Conservation (phyloP, 2,329 filamentous ascomycete species). For the Cadophora sp. region DNA sequence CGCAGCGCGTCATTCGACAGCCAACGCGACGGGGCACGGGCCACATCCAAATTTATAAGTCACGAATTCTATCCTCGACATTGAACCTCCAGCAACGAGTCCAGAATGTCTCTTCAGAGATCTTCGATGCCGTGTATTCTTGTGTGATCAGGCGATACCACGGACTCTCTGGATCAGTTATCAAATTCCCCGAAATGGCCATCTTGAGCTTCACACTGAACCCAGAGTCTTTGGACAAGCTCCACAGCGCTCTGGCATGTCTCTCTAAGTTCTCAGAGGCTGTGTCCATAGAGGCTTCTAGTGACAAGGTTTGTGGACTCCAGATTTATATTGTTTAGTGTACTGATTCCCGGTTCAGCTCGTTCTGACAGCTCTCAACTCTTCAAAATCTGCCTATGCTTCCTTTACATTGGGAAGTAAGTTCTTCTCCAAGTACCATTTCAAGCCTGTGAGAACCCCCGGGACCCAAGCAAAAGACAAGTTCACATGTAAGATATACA, state of each 20-base stretch:
- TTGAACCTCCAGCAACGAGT: background rate
- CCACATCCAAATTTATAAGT: slow-evolving; percentile 14
- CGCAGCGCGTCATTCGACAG: slow-evolving; percentile 20
- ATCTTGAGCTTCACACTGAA: slow-evolving; percentile 76
- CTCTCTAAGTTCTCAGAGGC: slow-evolving; percentile 82
- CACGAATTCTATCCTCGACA: background rate
- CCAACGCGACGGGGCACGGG: slow-evolving; percentile 19
- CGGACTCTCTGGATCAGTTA: background rate
- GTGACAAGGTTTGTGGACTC: slow-evolving; percentile 40
- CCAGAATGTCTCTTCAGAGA: background rate
- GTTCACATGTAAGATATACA: slow-evolving; percentile 79
- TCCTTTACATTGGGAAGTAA: slow-evolving; percentile 70
- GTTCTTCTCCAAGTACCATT: slow-evolving; percentile 78
- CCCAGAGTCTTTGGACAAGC: slow-evolving; percentile 72
- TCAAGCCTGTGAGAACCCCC: slow-evolving; percentile 52
- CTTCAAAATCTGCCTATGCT: slow-evolving; percentile 81
- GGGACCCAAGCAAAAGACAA: slow-evolving; percentile 46
- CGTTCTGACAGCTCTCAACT: slow-evolving; percentile 76
- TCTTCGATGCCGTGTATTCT: background rate
- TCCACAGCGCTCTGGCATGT: slow-evolving; percentile 78
- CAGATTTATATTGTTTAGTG: background rate
- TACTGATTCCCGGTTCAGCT: slow-evolving; percentile 56
- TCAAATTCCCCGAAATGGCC: slow-evolving; percentile 53
- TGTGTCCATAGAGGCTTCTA: slow-evolving; percentile 68
- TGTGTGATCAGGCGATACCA: background rate